phyloP scores from a whole-genome alignment of 805 yeast genomes.

The Teunomyces atbi region DNA sequence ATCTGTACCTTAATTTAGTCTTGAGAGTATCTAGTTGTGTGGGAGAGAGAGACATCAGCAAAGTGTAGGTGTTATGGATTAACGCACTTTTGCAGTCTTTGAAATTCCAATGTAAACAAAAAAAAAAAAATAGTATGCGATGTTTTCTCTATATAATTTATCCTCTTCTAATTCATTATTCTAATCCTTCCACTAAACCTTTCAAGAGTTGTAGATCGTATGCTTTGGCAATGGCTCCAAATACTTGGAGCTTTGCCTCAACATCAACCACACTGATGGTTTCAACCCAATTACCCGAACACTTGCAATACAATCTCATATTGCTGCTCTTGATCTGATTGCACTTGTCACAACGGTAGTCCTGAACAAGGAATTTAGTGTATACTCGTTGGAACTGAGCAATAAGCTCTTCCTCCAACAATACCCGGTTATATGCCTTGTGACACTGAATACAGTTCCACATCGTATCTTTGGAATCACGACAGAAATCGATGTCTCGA shows the following conservation, averaged over 20 bases:
- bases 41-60: neutral
- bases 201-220: constrained; percentile 60
- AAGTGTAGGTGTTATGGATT: neutral
- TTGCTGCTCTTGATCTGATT: constrained; percentile 61
- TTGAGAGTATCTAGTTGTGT: constrained; percentile 3
- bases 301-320: constrained; percentile 71
- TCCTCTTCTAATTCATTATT: neutral
- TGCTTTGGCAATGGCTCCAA: constrained; percentile 54
- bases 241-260: constrained; percentile 45
- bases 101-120: neutral
- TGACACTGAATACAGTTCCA: constrained; percentile 71
- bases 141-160: too few species aligned
- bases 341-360: constrained; percentile 78
- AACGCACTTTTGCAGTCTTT: constrained; percentile 1
- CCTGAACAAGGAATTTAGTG: constrained; percentile 72
- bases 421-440: constrained; percentile 59
- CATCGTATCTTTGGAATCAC: constrained; percentile 50
- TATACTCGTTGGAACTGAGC: constrained; percentile 56
- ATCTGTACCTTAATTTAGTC: constrained; percentile 26
- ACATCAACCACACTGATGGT: constrained; percentile 49
- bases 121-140: neutral
- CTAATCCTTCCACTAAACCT: constrained; percentile 30
- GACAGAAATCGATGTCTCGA: constrained; percentile 79
- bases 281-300: constrained; percentile 85
- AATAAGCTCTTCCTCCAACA: constrained; percentile 77